A percentile compares a stretch with the other conserved stretches of the same genome.
Conservation (phyloP, 106 monocot species). For the Acanthochlamys bracteata region DNA sequence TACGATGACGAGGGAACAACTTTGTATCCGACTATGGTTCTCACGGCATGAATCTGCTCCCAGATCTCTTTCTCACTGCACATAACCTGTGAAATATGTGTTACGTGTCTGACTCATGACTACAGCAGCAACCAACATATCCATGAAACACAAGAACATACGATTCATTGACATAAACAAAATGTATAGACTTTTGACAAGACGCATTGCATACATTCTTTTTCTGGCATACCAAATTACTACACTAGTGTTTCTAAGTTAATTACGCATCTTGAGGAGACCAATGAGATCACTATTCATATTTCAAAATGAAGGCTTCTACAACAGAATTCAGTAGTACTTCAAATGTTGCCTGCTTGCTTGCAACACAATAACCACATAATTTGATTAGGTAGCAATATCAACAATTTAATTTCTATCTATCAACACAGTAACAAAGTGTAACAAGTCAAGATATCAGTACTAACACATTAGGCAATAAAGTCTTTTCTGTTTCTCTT, state of each 20-base stretch:
- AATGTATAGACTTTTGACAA: neutral
- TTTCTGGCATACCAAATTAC: neutral
- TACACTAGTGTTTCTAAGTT: neutral
- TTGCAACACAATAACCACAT: too few species aligned
- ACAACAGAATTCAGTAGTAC: too few species aligned
- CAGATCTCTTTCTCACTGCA: slow-evolving; percentile 6
- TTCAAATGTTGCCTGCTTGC: too few species aligned
- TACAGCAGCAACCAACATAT: neutral
- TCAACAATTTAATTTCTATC: too few species aligned
- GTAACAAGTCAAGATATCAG: too few species aligned
- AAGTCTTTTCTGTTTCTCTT: too few species aligned
- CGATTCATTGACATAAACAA: neutral
- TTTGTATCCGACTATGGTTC: slow-evolving; percentile 6
- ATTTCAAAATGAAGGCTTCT: too few species aligned
- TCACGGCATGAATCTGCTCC: slow-evolving; percentile 7
- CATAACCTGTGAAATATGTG: neutral
- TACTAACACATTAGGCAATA: too few species aligned
- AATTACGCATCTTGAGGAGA: too few species aligned
- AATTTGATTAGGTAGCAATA: too few species aligned
- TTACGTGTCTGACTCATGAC: neutral
- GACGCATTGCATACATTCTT: neutral
- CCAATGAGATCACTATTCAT: too few species aligned
- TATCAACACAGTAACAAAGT: too few species aligned
- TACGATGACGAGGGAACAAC: neutral
- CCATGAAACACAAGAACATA: neutral